phyloP scores from a whole-genome alignment of 164 flowering plant genomes.

The Umbellularia californica region DNA sequence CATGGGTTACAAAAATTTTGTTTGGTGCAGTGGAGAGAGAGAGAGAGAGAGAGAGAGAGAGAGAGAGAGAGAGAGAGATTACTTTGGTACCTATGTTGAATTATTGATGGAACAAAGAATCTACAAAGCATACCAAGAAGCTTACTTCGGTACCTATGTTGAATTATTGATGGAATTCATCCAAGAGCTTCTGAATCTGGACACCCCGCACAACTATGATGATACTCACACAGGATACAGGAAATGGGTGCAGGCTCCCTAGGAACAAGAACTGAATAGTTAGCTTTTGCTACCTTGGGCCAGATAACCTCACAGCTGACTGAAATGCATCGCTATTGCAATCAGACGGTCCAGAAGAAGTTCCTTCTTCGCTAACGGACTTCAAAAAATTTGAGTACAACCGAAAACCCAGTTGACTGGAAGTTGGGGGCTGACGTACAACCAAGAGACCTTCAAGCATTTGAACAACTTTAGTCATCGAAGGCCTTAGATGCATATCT shows the following conservation, averaged over 20 bases:
- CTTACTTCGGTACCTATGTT: neutral
- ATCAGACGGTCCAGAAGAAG: slow-evolving; percentile 32
- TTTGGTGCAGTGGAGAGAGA: too few relatives aligned
- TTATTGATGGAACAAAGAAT: neutral
- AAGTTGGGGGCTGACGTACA: slow-evolving; percentile 45
- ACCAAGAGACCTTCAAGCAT: slow-evolving; percentile 54
- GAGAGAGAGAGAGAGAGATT: neutral
- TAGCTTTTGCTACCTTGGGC: slow-evolving; percentile 36
- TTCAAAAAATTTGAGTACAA: slow-evolving; percentile 30
- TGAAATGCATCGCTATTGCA: slow-evolving; percentile 32
- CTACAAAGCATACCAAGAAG: neutral
- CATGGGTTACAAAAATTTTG: too few relatives aligned
- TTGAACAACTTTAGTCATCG: slow-evolving; percentile 63
- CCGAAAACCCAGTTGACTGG: slow-evolving; percentile 27
- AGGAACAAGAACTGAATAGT: neutral
- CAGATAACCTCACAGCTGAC: slow-evolving; percentile 44
- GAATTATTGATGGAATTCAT: neutral
- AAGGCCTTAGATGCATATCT: slow-evolving; percentile 45
- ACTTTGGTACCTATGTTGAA: neutral
- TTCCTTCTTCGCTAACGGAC: slow-evolving; percentile 33
- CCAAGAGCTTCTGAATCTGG: neutral
- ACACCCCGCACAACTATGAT: neutral
- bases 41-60: too few relatives aligned
- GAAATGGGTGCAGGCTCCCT: neutral
- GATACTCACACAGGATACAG: neutral